Evolutionary conservation across 1,284 basidiomycete genomes (phyloP).

Genomic region (Bjerkandera adusta): DNA sequence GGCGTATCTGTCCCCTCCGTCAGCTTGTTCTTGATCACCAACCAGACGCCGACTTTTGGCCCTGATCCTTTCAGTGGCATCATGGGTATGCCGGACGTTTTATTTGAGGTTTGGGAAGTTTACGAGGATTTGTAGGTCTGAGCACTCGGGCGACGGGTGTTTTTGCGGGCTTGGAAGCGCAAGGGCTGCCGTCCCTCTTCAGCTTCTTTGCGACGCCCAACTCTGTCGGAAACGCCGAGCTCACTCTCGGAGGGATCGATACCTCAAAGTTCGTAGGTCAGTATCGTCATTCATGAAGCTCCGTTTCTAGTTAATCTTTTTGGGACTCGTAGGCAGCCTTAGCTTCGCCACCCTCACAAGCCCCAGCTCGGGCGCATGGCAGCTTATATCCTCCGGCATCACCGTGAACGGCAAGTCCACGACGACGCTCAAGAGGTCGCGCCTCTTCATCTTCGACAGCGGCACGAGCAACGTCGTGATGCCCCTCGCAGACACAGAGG

Average conservation of each 20-base stretch:
- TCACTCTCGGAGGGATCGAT: slow-evolving; percentile 54
- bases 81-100: slow-evolving; percentile 34
- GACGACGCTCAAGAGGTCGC: slow-evolving; percentile 35
- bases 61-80: slow-evolving; percentile 56
- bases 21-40: slow-evolving; percentile 46
- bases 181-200: slow-evolving; percentile 52
- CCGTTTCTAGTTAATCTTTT: background rate
- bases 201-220: slow-evolving; percentile 50
- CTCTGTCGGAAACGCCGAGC: slow-evolving; percentile 46
- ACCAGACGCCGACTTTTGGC: slow-evolving; percentile 47
- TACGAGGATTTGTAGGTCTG: slow-evolving; percentile 37
- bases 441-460: slow-evolving; percentile 53
- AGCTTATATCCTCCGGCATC: slow-evolving; percentile 43
- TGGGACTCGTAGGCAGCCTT: slow-evolving; percentile 35
- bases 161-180: slow-evolving; percentile 42
- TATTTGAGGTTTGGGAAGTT: background rate
- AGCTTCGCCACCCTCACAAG: slow-evolving; percentile 39
- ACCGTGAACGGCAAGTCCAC: slow-evolving; percentile 53
- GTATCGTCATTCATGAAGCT: slow-evolving; percentile 9
- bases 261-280: slow-evolving; percentile 46
- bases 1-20: slow-evolving; percentile 37
- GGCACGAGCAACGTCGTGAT: slow-evolving; percentile 57
- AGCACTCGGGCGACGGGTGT: slow-evolving; percentile 45
- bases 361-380: slow-evolving; percentile 40
- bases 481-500: slow-evolving; percentile 45